These are phyloP conservation scores for Kwoniella sp. DNA, from an alignment of 768 basidiomycete genomes.

Conservation along the genomic window DNA sequence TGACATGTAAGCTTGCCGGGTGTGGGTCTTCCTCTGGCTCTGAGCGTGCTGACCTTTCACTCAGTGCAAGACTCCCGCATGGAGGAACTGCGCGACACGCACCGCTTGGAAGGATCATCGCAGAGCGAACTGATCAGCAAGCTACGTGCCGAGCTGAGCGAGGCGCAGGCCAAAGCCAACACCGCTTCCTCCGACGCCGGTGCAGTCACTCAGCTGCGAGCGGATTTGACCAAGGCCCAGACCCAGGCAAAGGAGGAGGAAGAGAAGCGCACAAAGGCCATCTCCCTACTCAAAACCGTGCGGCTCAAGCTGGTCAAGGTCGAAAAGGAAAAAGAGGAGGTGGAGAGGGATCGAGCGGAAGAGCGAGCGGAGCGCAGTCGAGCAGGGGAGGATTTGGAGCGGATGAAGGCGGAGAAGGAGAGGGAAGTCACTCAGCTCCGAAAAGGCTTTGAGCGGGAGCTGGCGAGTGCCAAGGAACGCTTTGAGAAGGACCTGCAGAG, in stretches of 20 bases:
- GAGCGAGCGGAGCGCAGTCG: conserved; percentile 53
- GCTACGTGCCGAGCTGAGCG: conserved; percentile 63
- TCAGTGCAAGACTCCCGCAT: conserved; percentile 78
- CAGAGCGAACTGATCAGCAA: conserved; percentile 69
- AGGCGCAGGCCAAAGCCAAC: conserved; percentile 64
- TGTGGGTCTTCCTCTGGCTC: neutral
- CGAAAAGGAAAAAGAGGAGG: conserved; percentile 87
- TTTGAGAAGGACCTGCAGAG: conserved; percentile 69
- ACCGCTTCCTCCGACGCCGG: conserved; percentile 54
- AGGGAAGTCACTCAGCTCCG: conserved; percentile 54
- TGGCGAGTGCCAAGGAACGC: conserved; percentile 59
- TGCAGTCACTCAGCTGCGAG: conserved; percentile 60
- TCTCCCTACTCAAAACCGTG: conserved; percentile 88
- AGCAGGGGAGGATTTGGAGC: conserved; percentile 64
- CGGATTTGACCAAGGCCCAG: conserved; percentile 63
- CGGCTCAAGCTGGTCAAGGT: conserved; percentile 93
- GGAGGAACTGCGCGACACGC: conserved; percentile 78
- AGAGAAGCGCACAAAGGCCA: conserved; percentile 92
- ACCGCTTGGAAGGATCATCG: conserved; percentile 72
- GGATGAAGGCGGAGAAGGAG: conserved; percentile 58
- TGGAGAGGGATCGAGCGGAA: conserved; percentile 62
- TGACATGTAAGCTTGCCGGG: conserved; percentile 59
- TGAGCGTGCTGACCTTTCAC: neutral
- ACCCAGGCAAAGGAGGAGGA: conserved; percentile 81
- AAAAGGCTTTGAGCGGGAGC: conserved; percentile 62